Conservation (phyloP, 805 yeast genomes). For the Myxozyma udenii region DNA sequence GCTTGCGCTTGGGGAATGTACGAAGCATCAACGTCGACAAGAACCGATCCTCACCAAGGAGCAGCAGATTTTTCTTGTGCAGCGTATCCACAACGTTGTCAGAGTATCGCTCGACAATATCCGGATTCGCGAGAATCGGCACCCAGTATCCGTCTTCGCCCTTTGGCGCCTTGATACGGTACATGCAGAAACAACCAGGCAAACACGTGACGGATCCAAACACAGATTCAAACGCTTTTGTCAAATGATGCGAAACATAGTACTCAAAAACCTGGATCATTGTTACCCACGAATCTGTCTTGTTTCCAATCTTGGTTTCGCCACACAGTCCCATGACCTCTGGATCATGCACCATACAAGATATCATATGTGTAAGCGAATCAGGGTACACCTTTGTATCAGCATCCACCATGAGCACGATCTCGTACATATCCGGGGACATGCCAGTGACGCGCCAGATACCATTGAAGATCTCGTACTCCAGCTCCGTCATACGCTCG, state of each 20-base stretch:
- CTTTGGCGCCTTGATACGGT: slow-evolving; percentile 86
- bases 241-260: slow-evolving; percentile 89
- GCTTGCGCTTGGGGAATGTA: slow-evolving; percentile 86
- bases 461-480: slow-evolving; percentile 67
- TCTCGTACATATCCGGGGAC: slow-evolving; percentile 76
- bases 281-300: slow-evolving; percentile 81
- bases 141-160: slow-evolving; percentile 81
- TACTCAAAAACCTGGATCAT: slow-evolving; percentile 93
- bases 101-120: slow-evolving; percentile 85
- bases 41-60: slow-evolving; percentile 89
- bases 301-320: slow-evolving; percentile 87
- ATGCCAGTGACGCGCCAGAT: slow-evolving; percentile 84
- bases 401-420: slow-evolving; percentile 89
- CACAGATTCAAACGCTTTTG: slow-evolving; percentile 89
- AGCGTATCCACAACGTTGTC: slow-evolving; percentile 81
- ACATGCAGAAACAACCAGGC: slow-evolving; percentile 94
- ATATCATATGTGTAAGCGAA: slow-evolving; percentile 81
- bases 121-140: slow-evolving; percentile 89
- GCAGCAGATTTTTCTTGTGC: slow-evolving; percentile 79
- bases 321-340: slow-evolving; percentile 91
- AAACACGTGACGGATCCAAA: slow-evolving; percentile 94
- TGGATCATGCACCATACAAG: slow-evolving; percentile 83
- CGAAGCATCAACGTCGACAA: slow-evolving; percentile 80
- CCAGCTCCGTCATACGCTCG: slow-evolving; percentile 91
- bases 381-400: slow-evolving; percentile 87